Base-by-base conservation (phyloP, 768 basidiomycete species). In the Pholiota microspora region DNA sequence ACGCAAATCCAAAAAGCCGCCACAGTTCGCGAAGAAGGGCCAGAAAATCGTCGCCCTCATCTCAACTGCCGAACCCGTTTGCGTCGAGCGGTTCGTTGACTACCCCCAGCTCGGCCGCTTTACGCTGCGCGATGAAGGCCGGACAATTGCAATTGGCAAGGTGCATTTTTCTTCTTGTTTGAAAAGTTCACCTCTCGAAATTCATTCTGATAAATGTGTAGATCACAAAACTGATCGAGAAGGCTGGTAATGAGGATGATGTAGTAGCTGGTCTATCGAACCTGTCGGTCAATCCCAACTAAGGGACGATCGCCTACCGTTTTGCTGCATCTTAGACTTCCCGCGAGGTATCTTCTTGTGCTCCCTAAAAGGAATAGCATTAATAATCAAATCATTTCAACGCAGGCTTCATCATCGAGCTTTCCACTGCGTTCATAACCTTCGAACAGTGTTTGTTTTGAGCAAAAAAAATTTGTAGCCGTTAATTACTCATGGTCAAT, bases 81-180 rank as follows among this genome's bases (percentile, higher is more conserved):
- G 95, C 64, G 82, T 98, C 9, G 96, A 99, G 69, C 82, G 80
- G 49, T 98, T 93, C 68, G 71, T 76, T 10, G 92, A 96, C 69
- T 92, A 94, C 69, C 92, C 95, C 1, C 94, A 96, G 69, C 79
- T 99, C 3, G 97, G 97, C 27, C 85, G 97, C 23, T 99, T 99
- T 77, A 98, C 97, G 2, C 77, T 99, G 7, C 89, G 97, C 63
- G 97, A 99, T 67, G 97, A 98, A 79, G 96, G 92, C 78, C 85
- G 89, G 65, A 98, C 96, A 8, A 79, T 98, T 49, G 94, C 94
- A 2, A 97, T 98, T 56, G 96, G 94, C 55, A 97, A 89, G 78
- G 86, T 89, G 49, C 13, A 58, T n/a, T 34, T 7, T 46, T 35
- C 28, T 1, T n/a, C 21, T 6, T 29, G 18, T 2, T 18, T 28